These are phyloP conservation scores for Xylariales sp. DNA, from an alignment of 2,329 filamentous ascomycete species.

Conservation along the genomic window DNA sequence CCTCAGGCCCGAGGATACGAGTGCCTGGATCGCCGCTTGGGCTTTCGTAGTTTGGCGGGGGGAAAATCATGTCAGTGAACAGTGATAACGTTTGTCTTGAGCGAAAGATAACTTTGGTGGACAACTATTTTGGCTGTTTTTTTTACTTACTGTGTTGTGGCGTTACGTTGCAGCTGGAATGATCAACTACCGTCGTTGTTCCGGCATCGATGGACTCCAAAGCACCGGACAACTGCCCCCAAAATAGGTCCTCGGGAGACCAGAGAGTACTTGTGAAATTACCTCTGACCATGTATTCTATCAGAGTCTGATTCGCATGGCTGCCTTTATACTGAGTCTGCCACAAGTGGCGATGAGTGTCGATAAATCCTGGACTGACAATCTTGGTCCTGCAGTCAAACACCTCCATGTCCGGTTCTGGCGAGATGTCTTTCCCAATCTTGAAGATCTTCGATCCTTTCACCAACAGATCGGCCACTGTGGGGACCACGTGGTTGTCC, in stretches of 20 bases:
- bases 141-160: conserved; percentile 22
- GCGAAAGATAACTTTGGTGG: too few relatives aligned
- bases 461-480: conserved; percentile 11
- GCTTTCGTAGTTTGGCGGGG: too few relatives aligned
- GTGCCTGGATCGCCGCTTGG: conserved; percentile 32
- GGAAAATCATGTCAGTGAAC: too few relatives aligned
- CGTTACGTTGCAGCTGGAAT: conserved; percentile 27
- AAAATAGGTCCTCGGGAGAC: conserved; percentile 38
- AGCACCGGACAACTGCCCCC: conserved; percentile 35
- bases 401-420: conserved; percentile 14
- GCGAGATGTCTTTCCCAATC: conserved; percentile 8
- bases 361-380: conserved; percentile 36
- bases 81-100: too few relatives aligned
- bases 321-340: conserved; percentile 24
- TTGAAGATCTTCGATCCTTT: conserved; percentile 10
- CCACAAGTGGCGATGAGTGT: conserved; percentile 42
- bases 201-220: conserved; percentile 36
- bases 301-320: conserved; percentile 16
- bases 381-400: conserved; percentile 36
- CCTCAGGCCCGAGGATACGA: conserved; percentile 38
- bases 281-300: conserved; percentile 23
- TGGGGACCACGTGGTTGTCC: conserved; percentile 10
- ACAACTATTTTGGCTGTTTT: too few relatives aligned
- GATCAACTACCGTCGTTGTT: conserved; percentile 36
- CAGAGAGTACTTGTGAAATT: conserved; percentile 31